Base-by-base conservation (phyloP, 768 basidiomycete species). In the Leccinum olivaceopallidum region DNA sequence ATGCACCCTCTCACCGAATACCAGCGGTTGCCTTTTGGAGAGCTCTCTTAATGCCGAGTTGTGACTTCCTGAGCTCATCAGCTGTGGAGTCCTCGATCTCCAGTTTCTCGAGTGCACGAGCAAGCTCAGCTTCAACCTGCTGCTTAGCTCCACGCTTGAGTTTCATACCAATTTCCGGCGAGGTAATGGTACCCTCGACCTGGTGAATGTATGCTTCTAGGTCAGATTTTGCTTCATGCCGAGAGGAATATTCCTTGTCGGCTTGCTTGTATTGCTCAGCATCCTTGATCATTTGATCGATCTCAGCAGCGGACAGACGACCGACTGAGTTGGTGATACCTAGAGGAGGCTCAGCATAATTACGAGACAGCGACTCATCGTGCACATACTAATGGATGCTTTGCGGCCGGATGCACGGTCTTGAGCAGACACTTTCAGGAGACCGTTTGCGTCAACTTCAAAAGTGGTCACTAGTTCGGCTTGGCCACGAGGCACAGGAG, bases 261-360 rank as follows among this genome's bases (percentile, higher is more conserved):
- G 90, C 93, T 74, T 87, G 85, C 83, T 95, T 95, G 86, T 85
- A 97, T 77, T 95, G 93, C 78, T 98, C 96, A 57, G 97, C 71
- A 73, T 98, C 96, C 84, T 95, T 95, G 83, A 98, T 97, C 97
- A 98, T 98, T 80, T 98, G 95, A 72, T 98, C 95, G 65, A 99
- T 99, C 84, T 99, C 97, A 68, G 89, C 92, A 56, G 90, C 86
- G 53, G 96, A 97, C 68, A 99, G 87, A 80, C 97, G 95, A 67
- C 97, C 97, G 73, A 98, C 97, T 60, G 95, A 98, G 86, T 98
- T 99, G 79, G 94, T 95, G 78, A 98, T 96, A 79, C 89, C 90
- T 92, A 63, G 7, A 65, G 54, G 22, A 61, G 50, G 44, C n/a
- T 63, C 47, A 65, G 30, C 18, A 63, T 62, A 32, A 30, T 3